These are phyloP conservation scores for Jacaranda copaia DNA, from an alignment of 257 asterid genomes.

Conservation along the genomic window DNA sequence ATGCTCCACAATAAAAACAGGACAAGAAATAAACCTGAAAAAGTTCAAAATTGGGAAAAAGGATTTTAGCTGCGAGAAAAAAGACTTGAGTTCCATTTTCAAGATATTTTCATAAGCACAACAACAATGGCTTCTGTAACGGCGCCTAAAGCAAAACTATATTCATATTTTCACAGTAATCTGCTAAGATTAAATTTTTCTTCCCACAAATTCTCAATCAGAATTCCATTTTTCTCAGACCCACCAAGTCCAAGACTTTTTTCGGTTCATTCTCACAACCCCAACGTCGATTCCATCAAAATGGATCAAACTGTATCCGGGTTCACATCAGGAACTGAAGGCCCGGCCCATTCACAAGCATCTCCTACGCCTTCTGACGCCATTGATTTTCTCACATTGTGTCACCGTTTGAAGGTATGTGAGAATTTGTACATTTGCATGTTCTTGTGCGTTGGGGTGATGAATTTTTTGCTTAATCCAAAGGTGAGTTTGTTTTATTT, in stretches of 20 bases:
- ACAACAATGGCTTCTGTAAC: constrained; percentile 49
- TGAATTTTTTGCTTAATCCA: background rate
- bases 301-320: constrained; percentile 50
- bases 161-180: constrained; percentile 18
- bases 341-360: constrained; percentile 38
- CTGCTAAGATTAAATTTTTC: constrained; percentile 18
- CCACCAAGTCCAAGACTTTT: constrained; percentile 47
- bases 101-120: constrained; percentile 2
- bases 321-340: constrained; percentile 50
- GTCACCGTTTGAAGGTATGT: constrained; percentile 85
- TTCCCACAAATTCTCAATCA: constrained; percentile 46
- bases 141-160: constrained; percentile 42
- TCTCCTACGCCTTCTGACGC: constrained; percentile 63
- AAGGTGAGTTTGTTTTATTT: background rate
- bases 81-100: constrained; percentile 22
- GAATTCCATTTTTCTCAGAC: constrained; percentile 48
- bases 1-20: constrained; percentile 12
- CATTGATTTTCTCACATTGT: constrained; percentile 92
- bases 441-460: background rate
- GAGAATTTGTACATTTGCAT: background rate
- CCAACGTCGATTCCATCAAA: constrained; percentile 61
- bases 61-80: background rate
- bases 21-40: background rate
- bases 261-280: constrained; percentile 58
- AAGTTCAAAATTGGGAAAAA: background rate